Conservation (phyloP, 495 filamentous ascomycete genomes). For the Parachaetomium inaequale region DNA sequence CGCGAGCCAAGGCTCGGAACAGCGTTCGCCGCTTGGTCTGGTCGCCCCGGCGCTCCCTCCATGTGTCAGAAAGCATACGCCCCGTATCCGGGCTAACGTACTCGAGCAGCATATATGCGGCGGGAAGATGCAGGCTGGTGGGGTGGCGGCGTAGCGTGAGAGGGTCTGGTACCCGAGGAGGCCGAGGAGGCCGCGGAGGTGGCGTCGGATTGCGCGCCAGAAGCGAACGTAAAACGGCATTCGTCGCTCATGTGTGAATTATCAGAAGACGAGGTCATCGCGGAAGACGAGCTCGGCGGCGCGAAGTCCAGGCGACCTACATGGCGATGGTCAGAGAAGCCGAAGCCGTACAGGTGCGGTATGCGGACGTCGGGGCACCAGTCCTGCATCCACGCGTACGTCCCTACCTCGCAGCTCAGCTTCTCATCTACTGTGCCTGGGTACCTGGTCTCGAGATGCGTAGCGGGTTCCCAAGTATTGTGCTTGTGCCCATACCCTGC, state of each 20-base stretch:
- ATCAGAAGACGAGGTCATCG: too few species aligned
- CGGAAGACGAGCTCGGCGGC: too few species aligned
- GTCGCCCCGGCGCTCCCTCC: not conserved
- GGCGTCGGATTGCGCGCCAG: not conserved
- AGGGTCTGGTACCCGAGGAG: not conserved
- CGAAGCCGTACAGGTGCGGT: slow-evolving; percentile 35
- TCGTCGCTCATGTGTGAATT: too few species aligned
- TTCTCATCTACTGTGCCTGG: slow-evolving; percentile 40
- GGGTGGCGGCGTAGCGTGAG: not conserved
- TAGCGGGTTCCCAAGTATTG: too few species aligned
- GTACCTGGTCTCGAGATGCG: slow-evolving; percentile 30
- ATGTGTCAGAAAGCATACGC: not conserved
- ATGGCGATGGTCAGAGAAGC: slow-evolving; percentile 24
- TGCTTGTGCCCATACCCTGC: too few species aligned
- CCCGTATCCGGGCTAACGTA: not conserved
- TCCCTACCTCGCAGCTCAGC: slow-evolving; percentile 36
- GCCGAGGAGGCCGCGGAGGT: not conserved
- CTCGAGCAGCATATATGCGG: not conserved
- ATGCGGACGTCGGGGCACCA: slow-evolving; percentile 25
- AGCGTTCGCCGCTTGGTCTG: slow-evolving; percentile 3
- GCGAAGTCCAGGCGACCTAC: not conserved
- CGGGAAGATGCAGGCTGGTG: not conserved
- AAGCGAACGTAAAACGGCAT: too few species aligned
- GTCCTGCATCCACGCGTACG: slow-evolving; percentile 38
- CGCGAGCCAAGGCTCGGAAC: slow-evolving; percentile 31